Base-by-base conservation (phyloP, 495 filamentous ascomycete genomes). In the Apodospora peruviana region DNA sequence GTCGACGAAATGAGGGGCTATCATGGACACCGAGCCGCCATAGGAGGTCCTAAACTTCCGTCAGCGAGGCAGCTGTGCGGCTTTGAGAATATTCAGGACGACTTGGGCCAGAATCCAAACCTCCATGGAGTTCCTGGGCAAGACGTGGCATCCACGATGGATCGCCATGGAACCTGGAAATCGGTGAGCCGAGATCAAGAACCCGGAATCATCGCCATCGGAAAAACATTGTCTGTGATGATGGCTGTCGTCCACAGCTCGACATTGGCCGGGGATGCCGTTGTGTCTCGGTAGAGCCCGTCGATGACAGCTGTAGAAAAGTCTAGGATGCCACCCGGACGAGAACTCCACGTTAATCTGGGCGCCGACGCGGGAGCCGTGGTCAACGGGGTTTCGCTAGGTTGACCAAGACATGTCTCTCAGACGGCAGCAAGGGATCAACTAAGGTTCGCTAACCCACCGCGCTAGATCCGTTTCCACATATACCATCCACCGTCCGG, bases 1-100 rank as follows among this genome's bases (percentile, higher is more conserved):
- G 45, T 44, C 48, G 42, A 52, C 27, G 58, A 61, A 48, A 59
- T 58, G 55, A 61, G 47, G 34, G 49, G 43, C 36, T 16, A 19
- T 41, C 21, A 35, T 23, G 14, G 24, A 16, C 40, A 43, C 39
- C 7, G 55, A 41, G 11, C 32, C 11, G 2, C 32, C 32, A 35
- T 17, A 17, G 24, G 48, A 47, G 59, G 55, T 49, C 55, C 37
- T 56, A 59, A 39, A 29, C 23, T 39, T n/a, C 21, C 40, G 10
- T 5, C 7, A 18, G 40, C 3, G 10, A 9, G 7, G 4, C 40
- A 22, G 40, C 19, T n/a, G n/a, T n/a, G n/a, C n/a, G n/a, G n/a
- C n/a, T n/a, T n/a, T n/a, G n/a, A n/a, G n/a, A n/a, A n/a, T n/a
- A n/a, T n/a, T n/a, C n/a, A n/a, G n/a, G n/a, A n/a, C n/a, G n/a